Conservation (phyloP, 2,329 filamentous ascomycete species). For the Alternaria viburni region DNA sequence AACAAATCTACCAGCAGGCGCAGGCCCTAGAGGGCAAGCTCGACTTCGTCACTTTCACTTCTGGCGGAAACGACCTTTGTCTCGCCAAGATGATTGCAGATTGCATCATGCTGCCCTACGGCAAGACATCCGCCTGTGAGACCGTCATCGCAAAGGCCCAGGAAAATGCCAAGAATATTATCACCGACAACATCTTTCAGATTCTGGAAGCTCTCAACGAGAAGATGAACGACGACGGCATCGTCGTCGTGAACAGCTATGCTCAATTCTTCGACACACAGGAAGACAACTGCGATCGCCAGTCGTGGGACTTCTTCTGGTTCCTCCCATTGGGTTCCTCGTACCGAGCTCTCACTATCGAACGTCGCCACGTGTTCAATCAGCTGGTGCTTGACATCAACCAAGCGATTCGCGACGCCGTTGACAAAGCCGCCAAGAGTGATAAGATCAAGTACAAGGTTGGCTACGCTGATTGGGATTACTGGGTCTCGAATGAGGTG, state of each 20-base stretch:
- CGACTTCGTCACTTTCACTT: slow-evolving; percentile 6
- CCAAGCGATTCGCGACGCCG: background rate
- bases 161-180: slow-evolving; percentile 1
- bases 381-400: slow-evolving; percentile 9
- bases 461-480: slow-evolving; percentile 6
- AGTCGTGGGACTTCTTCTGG: slow-evolving; percentile 1
- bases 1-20: slow-evolving; percentile 1
- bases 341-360: background rate
- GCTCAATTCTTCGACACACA: slow-evolving; percentile 1
- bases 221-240: slow-evolving; percentile 6
- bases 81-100: background rate
- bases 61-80: slow-evolving; percentile 2
- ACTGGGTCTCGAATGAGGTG: slow-evolving; percentile 1
- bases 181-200: background rate
- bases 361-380: slow-evolving; percentile 4
- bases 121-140: background rate
- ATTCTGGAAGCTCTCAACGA: slow-evolving; percentile 5
- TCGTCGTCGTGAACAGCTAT: slow-evolving; percentile 3
- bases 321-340: slow-evolving; percentile 1
- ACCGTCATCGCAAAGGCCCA: slow-evolving; percentile 7
- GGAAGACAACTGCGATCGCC: background rate
- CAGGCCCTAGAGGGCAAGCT: slow-evolving; percentile 2
- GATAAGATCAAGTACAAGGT: slow-evolving; percentile 6
- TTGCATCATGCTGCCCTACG: slow-evolving; percentile 7
- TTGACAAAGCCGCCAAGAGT: background rate